Conservation (phyloP, 305 asterid genomes). For the Fraxinus xanthoxyloides region DNA sequence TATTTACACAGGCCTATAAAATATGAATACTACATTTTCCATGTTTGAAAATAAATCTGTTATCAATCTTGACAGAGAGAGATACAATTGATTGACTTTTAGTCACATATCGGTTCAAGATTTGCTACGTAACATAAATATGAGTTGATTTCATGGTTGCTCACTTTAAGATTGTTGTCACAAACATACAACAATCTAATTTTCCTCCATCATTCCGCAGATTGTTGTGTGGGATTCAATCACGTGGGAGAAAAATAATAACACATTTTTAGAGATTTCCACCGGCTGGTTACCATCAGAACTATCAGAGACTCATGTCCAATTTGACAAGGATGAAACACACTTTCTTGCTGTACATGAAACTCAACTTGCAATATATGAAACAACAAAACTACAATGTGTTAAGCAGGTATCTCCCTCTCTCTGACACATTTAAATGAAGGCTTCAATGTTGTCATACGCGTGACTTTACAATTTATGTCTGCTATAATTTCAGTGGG, state of each 20-base stretch:
- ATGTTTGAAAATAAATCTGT: background rate
- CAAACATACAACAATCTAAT: background rate
- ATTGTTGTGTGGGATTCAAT: constrained; percentile 59
- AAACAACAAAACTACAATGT: constrained; percentile 46
- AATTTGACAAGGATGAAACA: constrained; percentile 52
- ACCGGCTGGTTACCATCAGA: constrained; percentile 47
- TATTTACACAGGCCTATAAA: background rate
- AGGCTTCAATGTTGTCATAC: background rate
- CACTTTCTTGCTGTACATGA: constrained; percentile 70
- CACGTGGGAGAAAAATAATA: constrained; percentile 55
- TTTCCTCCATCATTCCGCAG: constrained; percentile 23
- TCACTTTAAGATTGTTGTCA: background rate
- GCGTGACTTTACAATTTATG: background rate
- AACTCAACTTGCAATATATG: constrained; percentile 73
- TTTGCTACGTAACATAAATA: background rate
- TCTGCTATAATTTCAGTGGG: constrained; percentile 47
- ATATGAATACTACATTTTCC: background rate
- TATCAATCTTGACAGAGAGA: background rate
- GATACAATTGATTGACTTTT: background rate
- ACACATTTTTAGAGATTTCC: constrained; percentile 49
- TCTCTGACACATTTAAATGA: background rate
- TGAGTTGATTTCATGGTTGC: background rate
- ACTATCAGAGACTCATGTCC: constrained; percentile 48
- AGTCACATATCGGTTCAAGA: background rate
- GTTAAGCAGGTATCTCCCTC: constrained; percentile 56